Base-by-base conservation (phyloP, 2,329 filamentous ascomycete genomes). In the Beauveria medogensis region DNA sequence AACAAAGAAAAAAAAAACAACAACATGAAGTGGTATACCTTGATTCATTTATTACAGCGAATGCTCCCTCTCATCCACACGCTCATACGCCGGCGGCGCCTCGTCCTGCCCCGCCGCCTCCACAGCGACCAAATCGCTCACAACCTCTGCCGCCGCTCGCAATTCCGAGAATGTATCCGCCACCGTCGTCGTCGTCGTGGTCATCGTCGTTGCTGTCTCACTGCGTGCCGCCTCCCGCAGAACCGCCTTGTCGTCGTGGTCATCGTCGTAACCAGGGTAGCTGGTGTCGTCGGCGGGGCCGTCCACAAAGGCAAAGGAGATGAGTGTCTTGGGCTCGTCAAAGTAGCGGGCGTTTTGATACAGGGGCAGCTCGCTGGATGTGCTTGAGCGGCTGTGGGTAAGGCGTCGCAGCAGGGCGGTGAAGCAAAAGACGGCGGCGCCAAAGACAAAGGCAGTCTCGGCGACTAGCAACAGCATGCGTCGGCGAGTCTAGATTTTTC, bases 381-480 rank as follows among this genome's bases (percentile, higher is more conserved):
- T 16, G 20, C 30, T 22, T 2, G 14, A 14, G 3, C 24, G 46
- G 24, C 62, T 1, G 60, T 61, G n/a, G 52, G 54, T 43, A 55
- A 62, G 26, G 62, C 50, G 46, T 56, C 64, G 48, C 64, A 67
- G 14, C 63, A 64, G 24, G 54, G 56, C 22, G 46, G 59, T 56
- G 70, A 67, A 2, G 67, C 24, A 37, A 20, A 61, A 61, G 34
- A 61, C 68, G 37, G 68, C 68, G 37, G 67, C 70, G 28, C 73
- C 74, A 47, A 76, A 78, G 53, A 77, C 55, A 54, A 78, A 76
- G 3, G 75, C 74, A 63, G 73, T 74, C 46, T 71, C 66, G 60
- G 77, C 55, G 12, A 62, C 40, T 3, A 58, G 40, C 43, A 59
- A 18, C 9, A 62, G 48, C 48, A 62, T 57, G 20, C 53, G 28